Conservation (phyloP, 805 yeast genomes). For the Wickerhamiella shivajii region DNA sequence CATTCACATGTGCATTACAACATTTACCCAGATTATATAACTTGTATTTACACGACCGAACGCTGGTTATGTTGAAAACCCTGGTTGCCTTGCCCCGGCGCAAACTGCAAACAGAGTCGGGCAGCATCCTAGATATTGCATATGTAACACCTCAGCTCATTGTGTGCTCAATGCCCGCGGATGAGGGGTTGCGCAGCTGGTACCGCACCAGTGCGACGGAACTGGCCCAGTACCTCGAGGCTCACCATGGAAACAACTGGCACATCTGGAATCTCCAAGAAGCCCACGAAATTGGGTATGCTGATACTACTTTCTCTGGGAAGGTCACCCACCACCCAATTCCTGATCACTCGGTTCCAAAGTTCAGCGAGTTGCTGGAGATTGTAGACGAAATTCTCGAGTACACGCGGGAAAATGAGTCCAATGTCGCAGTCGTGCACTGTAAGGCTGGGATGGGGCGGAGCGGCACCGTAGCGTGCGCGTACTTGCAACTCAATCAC, state of each 20-base stretch:
- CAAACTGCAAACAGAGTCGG: slow-evolving; percentile 18
- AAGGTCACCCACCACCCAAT: slow-evolving; percentile 38
- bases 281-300: slow-evolving; percentile 33
- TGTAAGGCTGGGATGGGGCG: slow-evolving; percentile 91
- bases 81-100: slow-evolving; percentile 21
- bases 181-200: slow-evolving; percentile 27
- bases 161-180: slow-evolving; percentile 66
- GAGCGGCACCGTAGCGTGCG: slow-evolving; percentile 63
- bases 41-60: too few species aligned
- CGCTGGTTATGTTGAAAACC: background rate
- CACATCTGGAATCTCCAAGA: slow-evolving; percentile 56
- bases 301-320: slow-evolving; percentile 25
- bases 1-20: too few species aligned
- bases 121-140: slow-evolving; percentile 41
- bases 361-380: slow-evolving; percentile 36
- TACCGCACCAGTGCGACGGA: slow-evolving; percentile 41
- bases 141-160: slow-evolving; percentile 50
- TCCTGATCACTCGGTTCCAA: slow-evolving; percentile 68
- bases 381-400: slow-evolving; percentile 33
- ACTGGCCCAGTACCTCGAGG: slow-evolving; percentile 34
- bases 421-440: slow-evolving; percentile 55
- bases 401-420: slow-evolving; percentile 26
- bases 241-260: slow-evolving; percentile 46
- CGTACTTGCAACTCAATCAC: slow-evolving; percentile 44
- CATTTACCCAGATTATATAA: too few species aligned